Evolutionary conservation across 805 yeast genomes (phyloP).

Genomic region (Lipomyces yamadae): DNA sequence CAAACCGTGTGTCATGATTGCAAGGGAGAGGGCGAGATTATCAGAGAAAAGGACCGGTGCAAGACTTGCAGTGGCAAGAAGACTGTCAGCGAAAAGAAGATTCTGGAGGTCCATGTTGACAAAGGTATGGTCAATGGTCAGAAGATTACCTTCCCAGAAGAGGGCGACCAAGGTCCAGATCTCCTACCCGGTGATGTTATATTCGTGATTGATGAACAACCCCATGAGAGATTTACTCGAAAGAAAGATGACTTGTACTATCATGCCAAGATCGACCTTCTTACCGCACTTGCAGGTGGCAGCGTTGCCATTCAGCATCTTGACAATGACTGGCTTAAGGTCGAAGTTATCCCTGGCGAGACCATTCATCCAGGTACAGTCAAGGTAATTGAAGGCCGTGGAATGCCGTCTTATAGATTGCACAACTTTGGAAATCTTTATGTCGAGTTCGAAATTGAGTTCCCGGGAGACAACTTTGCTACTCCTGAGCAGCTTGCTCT

Average conservation of each 20-base stretch:
- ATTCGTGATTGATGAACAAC: constrained; percentile 87
- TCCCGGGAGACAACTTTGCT: constrained; percentile 79
- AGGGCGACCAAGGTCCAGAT: constrained; percentile 97
- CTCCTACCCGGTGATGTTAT: constrained; percentile 96
- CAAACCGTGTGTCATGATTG: constrained; percentile 93
- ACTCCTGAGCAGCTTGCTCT: constrained; percentile 67
- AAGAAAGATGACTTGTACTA: constrained; percentile 84
- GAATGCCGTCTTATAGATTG: constrained; percentile 94
- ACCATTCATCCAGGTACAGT: constrained; percentile 81
- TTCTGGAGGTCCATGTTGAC: constrained; percentile 90
- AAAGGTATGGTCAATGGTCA: constrained; percentile 98
- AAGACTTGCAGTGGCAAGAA: constrained; percentile 86
- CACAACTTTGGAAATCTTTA: constrained; percentile 89
- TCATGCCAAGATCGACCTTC: constrained; percentile 84
- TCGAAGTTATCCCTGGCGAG: constrained; percentile 86
- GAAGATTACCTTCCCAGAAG: constrained; percentile 86
- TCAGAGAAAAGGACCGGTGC: constrained; percentile 88
- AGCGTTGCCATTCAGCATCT: constrained; percentile 84
- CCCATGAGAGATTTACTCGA: constrained; percentile 82
- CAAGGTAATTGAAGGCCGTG: constrained; percentile 87
- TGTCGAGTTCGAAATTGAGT: constrained; percentile 82
- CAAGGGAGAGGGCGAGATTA: constrained; percentile 88
- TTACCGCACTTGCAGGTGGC: constrained; percentile 98
- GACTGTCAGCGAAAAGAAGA: constrained; percentile 84
- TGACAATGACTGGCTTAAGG: constrained; percentile 88